phyloP scores from a whole-genome alignment of 2,329 filamentous ascomycete genomes.

The Ceratocystiopsis sp. region DNA sequence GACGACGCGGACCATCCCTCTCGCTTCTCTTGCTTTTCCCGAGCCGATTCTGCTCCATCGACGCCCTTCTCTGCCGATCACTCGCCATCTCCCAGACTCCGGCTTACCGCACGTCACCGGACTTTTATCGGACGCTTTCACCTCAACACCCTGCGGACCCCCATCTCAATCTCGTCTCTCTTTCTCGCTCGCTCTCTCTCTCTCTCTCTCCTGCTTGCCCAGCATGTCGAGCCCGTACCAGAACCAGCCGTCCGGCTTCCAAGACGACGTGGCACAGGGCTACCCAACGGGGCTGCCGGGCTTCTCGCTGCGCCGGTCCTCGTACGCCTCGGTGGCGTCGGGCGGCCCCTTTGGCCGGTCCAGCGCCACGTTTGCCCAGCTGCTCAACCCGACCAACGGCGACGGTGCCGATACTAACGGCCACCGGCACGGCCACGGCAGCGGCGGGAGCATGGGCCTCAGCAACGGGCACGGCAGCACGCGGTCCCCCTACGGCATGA shows the following conservation, averaged over 20 bases:
- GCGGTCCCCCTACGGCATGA: neutral
- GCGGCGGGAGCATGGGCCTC: neutral
- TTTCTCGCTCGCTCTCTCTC: neutral
- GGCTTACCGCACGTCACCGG: no score
- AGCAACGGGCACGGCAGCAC: neutral
- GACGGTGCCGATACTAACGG: slow-evolving; percentile 2
- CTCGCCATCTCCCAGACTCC: no score
- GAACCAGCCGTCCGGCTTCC: slow-evolving; percentile 17
- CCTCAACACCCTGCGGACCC: no score
- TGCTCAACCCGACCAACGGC: slow-evolving; percentile 19
- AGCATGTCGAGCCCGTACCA: slow-evolving; percentile 27
- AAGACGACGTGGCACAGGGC: slow-evolving; percentile 15
- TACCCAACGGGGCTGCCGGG: slow-evolving; percentile 12
- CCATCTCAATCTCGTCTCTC: neutral
- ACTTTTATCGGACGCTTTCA: no score
- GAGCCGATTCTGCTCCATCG: no score
- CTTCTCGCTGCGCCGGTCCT: slow-evolving; percentile 19
- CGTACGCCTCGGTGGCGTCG: slow-evolving; percentile 26
- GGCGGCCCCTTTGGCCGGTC: slow-evolving; percentile 20
- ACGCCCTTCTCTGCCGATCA: no score
- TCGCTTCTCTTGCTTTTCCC: no score
- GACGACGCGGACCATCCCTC: no score
- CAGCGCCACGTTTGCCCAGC: slow-evolving; percentile 32
- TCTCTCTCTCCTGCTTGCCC: neutral
- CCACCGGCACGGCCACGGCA: slow-evolving; percentile 1